Conservation (phyloP, 148 eudicot species). For the Bassia scoparia region DNA sequence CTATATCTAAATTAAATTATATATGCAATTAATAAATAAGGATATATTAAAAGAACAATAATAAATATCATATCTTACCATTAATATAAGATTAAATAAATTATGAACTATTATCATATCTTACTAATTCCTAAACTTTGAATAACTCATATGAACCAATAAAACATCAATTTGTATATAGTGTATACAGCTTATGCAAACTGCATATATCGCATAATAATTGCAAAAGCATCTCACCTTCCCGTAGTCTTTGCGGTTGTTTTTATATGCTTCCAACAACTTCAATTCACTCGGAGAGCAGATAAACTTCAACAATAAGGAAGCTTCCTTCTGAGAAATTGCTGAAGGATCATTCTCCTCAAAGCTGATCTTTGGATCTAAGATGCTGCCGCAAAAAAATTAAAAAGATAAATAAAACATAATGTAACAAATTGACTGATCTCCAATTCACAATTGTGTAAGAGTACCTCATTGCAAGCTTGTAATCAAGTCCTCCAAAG, state of each 20-base stretch:
- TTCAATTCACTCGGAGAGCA: conserved; percentile 38
- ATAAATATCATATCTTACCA: too few relatives aligned
- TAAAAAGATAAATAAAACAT: background rate
- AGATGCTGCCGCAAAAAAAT: too few relatives aligned
- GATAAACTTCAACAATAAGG: conserved; percentile 2
- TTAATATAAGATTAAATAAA: too few relatives aligned
- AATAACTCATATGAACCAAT: too few relatives aligned
- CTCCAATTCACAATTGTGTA: too few relatives aligned
- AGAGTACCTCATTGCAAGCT: conserved; percentile 5
- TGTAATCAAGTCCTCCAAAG: conserved; percentile 1
- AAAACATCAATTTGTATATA: background rate
- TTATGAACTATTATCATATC: too few relatives aligned
- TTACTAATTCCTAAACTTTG: too few relatives aligned
- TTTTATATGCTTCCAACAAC: conserved; percentile 44
- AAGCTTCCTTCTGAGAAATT: conserved; percentile 1
- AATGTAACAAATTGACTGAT: too few relatives aligned
- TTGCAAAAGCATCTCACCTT: conserved; percentile 22
- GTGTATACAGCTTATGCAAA: too few relatives aligned
- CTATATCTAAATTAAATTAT: too few relatives aligned
- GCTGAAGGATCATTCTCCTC: background rate
- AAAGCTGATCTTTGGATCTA: conserved; percentile 2
- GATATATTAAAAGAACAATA: too few relatives aligned
- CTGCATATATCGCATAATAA: background rate
- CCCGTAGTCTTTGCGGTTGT: conserved; percentile 38
- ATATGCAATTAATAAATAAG: too few relatives aligned